Evolutionary conservation across 2,329 filamentous ascomycete species (phyloP).

Genomic region (Drechslera avenae): DNA sequence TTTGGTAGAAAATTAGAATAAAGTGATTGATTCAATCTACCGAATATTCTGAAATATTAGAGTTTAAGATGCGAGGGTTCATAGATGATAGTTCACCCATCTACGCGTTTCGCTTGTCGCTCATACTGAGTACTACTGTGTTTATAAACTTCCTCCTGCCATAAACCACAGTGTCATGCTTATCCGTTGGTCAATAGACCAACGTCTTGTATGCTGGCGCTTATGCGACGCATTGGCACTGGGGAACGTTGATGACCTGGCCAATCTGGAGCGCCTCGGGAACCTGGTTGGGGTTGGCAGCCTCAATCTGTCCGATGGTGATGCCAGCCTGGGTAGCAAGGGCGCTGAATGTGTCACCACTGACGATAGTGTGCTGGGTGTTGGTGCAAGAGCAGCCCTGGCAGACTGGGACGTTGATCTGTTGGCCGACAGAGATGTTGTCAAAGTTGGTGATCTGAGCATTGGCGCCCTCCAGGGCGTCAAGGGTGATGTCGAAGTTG

Average conservation of each 20-base stretch:
- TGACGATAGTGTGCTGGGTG: not conserved
- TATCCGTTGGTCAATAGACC: not conserved
- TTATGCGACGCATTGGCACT: not conserved
- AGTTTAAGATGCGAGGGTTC: too few relatives aligned
- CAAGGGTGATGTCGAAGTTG: slow-evolving; percentile 1
- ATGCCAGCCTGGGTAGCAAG: not conserved
- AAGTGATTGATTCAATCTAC: too few relatives aligned
- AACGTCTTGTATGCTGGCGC: not conserved
- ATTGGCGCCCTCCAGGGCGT: not conserved
- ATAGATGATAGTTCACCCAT: too few relatives aligned
- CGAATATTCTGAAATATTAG: too few relatives aligned
- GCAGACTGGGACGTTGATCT: not conserved
- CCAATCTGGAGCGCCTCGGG: not conserved
- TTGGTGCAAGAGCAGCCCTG: not conserved
- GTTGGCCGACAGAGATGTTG: not conserved
- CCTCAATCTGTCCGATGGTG: not conserved
- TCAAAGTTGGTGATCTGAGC: not conserved
- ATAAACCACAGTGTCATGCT: too few relatives aligned
- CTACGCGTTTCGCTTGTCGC: too few relatives aligned
- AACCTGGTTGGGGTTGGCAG: not conserved
- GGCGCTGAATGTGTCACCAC: slow-evolving; percentile 3
- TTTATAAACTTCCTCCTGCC: too few relatives aligned
- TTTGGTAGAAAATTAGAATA: too few relatives aligned
- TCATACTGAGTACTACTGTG: too few relatives aligned
- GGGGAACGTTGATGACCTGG: not conserved